A percentile compares a stretch with the other conserved stretches of the same genome.
Conservation (phyloP, 2,329 filamentous ascomycete species). For the Incumbomyces delicatus region DNA sequence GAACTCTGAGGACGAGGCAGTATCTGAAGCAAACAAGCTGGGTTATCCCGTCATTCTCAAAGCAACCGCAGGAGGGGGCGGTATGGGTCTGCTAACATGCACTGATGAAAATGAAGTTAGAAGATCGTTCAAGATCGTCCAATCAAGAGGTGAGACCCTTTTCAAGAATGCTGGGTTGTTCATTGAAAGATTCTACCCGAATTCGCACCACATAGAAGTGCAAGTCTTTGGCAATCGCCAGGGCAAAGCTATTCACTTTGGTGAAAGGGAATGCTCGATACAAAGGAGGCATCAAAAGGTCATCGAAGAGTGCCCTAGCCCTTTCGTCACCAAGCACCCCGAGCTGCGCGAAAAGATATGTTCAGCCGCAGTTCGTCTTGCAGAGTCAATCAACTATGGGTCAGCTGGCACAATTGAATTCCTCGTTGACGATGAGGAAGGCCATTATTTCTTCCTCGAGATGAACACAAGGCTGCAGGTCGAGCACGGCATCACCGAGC, state of each 20-base stretch:
- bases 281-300: conserved; percentile 86
- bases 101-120: conserved; percentile 58
- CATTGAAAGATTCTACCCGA: conserved; percentile 72
- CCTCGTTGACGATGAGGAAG: conserved; percentile 73
- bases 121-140: conserved; percentile 59
- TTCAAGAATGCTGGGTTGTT: conserved; percentile 80
- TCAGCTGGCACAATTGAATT: conserved; percentile 86
- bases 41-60: conserved; percentile 58
- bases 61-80: conserved; percentile 69
- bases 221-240: conserved; percentile 79
- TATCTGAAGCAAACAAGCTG: conserved; percentile 33
- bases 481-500: conserved; percentile 49
- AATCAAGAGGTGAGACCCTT: conserved; percentile 64
- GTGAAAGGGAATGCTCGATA: conserved; percentile 79
- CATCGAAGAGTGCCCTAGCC: conserved; percentile 78
- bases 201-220: conserved; percentile 77
- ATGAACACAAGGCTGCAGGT: conserved; percentile 52
- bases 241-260: conserved; percentile 71
- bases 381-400: conserved; percentile 55
- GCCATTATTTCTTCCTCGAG: conserved; percentile 61
- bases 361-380: conserved; percentile 60
- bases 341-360: conserved; percentile 54
- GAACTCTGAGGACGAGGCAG: conserved; percentile 38
- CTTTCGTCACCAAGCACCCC: conserved; percentile 45
- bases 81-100: conserved; percentile 77